Percentiles rank a stretch among this genome's conserved stretches.
Conservation (phyloP, 129 eudicot genomes). For the carrot (Daucus carota) region DNA sequence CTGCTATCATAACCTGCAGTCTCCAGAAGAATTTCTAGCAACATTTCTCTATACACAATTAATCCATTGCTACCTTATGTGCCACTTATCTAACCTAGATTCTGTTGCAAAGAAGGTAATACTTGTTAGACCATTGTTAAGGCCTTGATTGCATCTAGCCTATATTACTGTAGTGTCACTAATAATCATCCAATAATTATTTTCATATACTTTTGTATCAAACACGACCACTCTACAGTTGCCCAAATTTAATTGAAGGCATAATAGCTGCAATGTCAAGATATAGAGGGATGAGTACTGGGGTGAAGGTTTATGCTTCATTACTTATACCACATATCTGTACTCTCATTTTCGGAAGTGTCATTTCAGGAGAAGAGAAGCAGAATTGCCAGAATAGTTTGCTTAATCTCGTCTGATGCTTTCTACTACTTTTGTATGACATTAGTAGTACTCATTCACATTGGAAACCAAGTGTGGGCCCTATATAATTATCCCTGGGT, state of each 20-base stretch:
- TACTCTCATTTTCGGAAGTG: background rate
- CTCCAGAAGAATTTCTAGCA: background rate
- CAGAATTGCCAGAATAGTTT: background rate
- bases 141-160: background rate
- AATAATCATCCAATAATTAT: background rate
- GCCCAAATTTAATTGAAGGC: background rate
- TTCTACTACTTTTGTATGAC: background rate
- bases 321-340: background rate
- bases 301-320: background rate
- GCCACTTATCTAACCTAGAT: background rate
- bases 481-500: background rate
- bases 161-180: background rate
- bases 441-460: no score
- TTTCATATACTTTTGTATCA: background rate
- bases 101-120: background rate
- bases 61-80: background rate
- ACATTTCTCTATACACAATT: background rate
- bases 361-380: background rate
- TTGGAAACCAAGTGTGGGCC: background rate
- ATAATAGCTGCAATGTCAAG: background rate
- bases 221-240: background rate
- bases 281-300: background rate
- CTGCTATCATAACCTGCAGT: background rate
- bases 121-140: background rate
- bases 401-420: no score